These are phyloP conservation scores for Xylaria sp. DNA, from an alignment of 2,329 filamentous ascomycete species.

Conservation along the genomic window DNA sequence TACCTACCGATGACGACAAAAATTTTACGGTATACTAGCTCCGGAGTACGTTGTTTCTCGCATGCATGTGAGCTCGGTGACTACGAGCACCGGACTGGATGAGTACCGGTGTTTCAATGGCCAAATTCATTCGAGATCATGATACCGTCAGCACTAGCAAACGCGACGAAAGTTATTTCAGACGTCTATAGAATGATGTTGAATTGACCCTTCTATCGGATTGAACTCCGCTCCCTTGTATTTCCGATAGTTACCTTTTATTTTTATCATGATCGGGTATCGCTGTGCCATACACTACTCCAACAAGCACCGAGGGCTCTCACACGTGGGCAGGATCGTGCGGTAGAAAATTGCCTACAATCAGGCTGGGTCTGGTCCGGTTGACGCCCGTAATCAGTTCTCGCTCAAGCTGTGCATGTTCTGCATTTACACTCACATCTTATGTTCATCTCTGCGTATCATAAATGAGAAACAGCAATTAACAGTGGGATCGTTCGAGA, in stretches of 20 bases:
- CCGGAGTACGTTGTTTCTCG: background rate
- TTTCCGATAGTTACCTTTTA: background rate
- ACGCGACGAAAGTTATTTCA: background rate
- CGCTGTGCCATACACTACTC: constrained; percentile 10
- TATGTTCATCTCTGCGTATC: constrained; percentile 92
- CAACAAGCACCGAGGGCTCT: constrained; percentile 36
- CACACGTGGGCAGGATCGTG: constrained; percentile 70
- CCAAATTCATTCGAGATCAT: background rate
- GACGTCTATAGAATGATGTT: background rate
- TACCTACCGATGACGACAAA: background rate
- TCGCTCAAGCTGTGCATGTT: background rate
- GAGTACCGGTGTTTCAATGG: background rate
- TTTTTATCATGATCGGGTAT: background rate
- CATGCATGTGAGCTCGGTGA: background rate
- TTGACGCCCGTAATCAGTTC: constrained; percentile 48
- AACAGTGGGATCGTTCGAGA: constrained; percentile 76
- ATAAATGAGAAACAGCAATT: constrained; percentile 98
- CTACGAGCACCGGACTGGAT: background rate
- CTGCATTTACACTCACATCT: constrained; percentile 74
- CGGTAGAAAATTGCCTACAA: constrained; percentile 96
- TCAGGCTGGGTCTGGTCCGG: constrained; percentile 79
- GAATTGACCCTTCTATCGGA: constrained; percentile 1
- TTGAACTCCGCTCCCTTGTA: constrained; percentile 4
- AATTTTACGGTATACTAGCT: background rate
- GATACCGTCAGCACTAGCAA: constrained; percentile 2